Conservation (phyloP, 768 basidiomycete species). For the Hydnomerulius pinastri region DNA sequence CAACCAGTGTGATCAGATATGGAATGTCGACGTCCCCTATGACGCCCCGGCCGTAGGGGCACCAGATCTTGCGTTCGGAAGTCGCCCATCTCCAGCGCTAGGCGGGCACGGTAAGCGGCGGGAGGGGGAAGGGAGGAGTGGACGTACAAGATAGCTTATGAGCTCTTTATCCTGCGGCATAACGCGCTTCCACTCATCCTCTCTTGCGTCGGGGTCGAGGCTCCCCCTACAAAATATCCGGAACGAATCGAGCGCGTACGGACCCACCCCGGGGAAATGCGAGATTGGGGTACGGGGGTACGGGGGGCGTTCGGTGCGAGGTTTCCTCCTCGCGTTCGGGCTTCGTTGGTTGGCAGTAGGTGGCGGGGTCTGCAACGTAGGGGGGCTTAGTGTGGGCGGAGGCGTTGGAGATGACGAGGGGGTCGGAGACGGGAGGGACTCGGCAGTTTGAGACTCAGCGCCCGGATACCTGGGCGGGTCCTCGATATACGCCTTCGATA, state of each 20-base stretch:
- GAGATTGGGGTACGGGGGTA: constrained; percentile 55
- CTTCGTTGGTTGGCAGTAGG: background rate
- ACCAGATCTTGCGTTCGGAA: constrained; percentile 53
- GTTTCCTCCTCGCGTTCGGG: background rate
- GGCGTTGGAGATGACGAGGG: background rate
- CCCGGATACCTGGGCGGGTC: constrained; percentile 37
- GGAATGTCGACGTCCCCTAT: constrained; percentile 37
- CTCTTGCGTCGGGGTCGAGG: background rate
- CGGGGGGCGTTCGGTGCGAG: background rate
- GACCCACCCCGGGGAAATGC: constrained; percentile 64
- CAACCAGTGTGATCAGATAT: constrained; percentile 42
- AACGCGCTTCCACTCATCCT: constrained; percentile 60
- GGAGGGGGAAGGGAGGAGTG: background rate
- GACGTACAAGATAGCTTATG: constrained; percentile 62
- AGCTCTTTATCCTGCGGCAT: constrained; percentile 70
- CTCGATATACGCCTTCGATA: constrained; percentile 54
- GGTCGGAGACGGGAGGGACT: background rate
- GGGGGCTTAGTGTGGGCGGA: background rate
- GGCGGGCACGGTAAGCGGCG: background rate
- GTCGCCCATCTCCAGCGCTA: constrained; percentile 79
- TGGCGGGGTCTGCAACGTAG: background rate
- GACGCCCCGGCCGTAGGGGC: constrained; percentile 41
- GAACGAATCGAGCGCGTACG: constrained; percentile 76
- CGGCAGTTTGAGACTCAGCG: constrained; percentile 31
- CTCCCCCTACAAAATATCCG: constrained; percentile 58